These are phyloP conservation scores for Phaffia australis DNA, from an alignment of 768 basidiomycete species.

Conservation along the genomic window DNA sequence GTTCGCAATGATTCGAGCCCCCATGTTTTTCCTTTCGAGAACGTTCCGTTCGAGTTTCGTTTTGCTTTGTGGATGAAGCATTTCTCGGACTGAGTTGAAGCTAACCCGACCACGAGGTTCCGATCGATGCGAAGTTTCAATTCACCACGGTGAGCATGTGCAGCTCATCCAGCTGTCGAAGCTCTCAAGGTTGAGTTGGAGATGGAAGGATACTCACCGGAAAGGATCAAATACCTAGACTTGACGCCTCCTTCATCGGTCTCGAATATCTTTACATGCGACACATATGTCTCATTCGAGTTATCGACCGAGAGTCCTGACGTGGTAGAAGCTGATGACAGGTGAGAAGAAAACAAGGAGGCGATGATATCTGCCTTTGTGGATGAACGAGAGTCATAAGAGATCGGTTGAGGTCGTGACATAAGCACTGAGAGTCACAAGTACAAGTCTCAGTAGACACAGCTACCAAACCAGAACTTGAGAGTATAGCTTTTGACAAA, in stretches of 20 bases:
- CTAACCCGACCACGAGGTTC: not conserved
- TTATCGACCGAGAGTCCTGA: conserved; percentile 38
- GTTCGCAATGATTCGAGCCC: conserved; percentile 65
- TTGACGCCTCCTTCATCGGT: conserved; percentile 53
- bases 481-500: too few relatives aligned
- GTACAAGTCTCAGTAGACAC: too few relatives aligned
- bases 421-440: too few relatives aligned
- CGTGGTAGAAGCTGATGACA: conserved; percentile 36
- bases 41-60: conserved; percentile 82
- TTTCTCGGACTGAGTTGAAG: conserved; percentile 53
- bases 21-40: conserved; percentile 98
- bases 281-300: conserved; percentile 62
- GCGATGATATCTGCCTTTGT: conserved; percentile 49
- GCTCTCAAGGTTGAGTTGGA: conserved; percentile 28
- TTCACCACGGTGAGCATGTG: conserved; percentile 5
- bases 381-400: not conserved
- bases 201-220: conserved; percentile 50
- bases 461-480: too few relatives aligned
- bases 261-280: conserved; percentile 90
- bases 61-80: conserved; percentile 93
- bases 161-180: not conserved
- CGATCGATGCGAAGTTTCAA: conserved; percentile 19
- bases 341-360: conserved; percentile 69
- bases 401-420: too few relatives aligned
- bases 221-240: conserved; percentile 79